Evolutionary conservation across 2,329 filamentous ascomycete genomes (phyloP).

Genomic region (Torrubiella hemipterigena): DNA sequence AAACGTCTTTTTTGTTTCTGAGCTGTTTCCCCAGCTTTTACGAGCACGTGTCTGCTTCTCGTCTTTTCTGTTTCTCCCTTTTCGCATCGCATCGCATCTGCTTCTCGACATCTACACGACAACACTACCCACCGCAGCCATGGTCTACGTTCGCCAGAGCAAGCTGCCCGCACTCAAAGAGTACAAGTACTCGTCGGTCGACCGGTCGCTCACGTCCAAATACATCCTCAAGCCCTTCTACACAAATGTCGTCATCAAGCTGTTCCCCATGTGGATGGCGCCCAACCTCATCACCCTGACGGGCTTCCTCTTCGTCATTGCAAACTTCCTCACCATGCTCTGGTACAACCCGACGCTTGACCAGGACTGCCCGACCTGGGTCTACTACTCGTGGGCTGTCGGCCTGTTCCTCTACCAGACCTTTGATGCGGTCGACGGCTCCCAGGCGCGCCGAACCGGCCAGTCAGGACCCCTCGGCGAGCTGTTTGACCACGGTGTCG

Average conservation of each 20-base stretch:
- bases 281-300: slow-evolving; percentile 78
- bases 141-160: slow-evolving; percentile 94
- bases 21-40: too few relatives aligned
- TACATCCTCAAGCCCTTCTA: slow-evolving; percentile 98
- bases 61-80: not conserved
- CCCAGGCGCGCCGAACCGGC: slow-evolving; percentile 82
- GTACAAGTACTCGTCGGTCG: slow-evolving; percentile 92
- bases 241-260: slow-evolving; percentile 83
- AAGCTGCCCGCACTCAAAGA: slow-evolving; percentile 77
- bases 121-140: slow-evolving; percentile 30
- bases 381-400: slow-evolving; percentile 83
- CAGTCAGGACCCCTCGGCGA: slow-evolving; percentile 92
- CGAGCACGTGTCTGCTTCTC: too few relatives aligned
- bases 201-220: slow-evolving; percentile 78
- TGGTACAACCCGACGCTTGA: slow-evolving; percentile 96
- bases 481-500: slow-evolving; percentile 94
- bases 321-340: slow-evolving; percentile 81
- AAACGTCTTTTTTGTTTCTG: too few relatives aligned
- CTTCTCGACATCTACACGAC: too few relatives aligned
- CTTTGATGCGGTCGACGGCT: slow-evolving; percentile 92
- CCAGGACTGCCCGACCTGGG: slow-evolving; percentile 87
- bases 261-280: slow-evolving; percentile 94
- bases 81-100: too few relatives aligned
- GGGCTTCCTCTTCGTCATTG: slow-evolving; percentile 79
- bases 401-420: slow-evolving; percentile 96